These are phyloP conservation scores for Camellia oleifera DNA, from an alignment of 179 eudicot genomes.

Conservation along the genomic window DNA sequence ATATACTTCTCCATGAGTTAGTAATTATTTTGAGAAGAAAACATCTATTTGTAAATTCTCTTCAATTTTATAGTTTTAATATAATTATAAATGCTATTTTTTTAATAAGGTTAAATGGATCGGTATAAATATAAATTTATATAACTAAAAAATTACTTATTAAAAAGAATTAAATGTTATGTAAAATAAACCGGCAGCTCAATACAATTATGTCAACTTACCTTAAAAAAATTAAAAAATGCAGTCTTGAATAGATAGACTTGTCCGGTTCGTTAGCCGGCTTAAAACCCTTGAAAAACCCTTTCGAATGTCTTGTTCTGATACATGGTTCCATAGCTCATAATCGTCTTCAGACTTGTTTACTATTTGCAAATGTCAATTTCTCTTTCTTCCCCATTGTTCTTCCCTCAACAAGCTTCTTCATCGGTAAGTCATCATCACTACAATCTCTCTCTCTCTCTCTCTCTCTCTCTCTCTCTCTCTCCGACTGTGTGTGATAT, in stretches of 20 bases:
- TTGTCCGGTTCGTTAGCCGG: not conserved
- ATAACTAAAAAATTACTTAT: too few relatives aligned
- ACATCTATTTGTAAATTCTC: too few relatives aligned
- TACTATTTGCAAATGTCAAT: slow-evolving; percentile 22
- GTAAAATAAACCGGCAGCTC: too few relatives aligned
- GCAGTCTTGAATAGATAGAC: not conserved
- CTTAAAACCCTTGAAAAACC: slow-evolving; percentile 26
- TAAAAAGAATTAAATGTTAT: too few relatives aligned
- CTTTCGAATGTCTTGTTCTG: not conserved
- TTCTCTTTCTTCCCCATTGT: slow-evolving; percentile 17
- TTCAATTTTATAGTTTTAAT: too few relatives aligned
- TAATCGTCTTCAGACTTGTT: not conserved
- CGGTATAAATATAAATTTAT: too few relatives aligned
- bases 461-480: not conserved
- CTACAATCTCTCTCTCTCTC: not conserved
- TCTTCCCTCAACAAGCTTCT: slow-evolving; percentile 8
- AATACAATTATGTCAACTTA: too few relatives aligned
- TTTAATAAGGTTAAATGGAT: too few relatives aligned
- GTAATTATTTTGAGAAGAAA: too few relatives aligned
- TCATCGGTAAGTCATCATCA: slow-evolving; percentile 19
- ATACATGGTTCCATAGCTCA: not conserved
- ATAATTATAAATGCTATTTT: too few relatives aligned
- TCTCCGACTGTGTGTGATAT: not conserved
- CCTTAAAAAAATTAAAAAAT: too few relatives aligned
- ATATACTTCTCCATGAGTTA: too few relatives aligned